Evolutionary conservation across 1,284 basidiomycete genomes (phyloP), one percentile per base, ranked within the genome.

Genomic region (Rugosomyces carneus): DNA sequence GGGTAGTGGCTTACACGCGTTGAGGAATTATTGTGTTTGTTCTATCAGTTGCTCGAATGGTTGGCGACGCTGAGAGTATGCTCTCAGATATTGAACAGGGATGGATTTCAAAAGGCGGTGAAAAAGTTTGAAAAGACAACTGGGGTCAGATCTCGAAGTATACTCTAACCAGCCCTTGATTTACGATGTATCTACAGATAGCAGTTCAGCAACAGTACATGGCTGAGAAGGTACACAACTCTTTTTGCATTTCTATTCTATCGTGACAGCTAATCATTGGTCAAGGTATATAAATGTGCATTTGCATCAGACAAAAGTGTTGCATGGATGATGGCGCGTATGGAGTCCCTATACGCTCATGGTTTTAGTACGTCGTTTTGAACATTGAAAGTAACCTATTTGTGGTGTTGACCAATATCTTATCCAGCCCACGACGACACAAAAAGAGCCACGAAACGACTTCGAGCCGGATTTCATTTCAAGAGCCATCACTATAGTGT

Each of bases 71-170:
- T 37, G 13, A 44, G 26, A 49, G 40, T 23, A n/a, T 21, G 15
- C 10, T n/a, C 31, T 49, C 24, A 93, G 84, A 82, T 88, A 38
- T 66, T 97, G 42, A 97, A 97, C 62, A 64, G 93, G 7, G 89
- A 89, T 1, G 94, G 93, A 0, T 93, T 97, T 62, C 74, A 89
- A 18, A 97, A 98, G 63, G 87, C 86, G 0, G 62, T 96, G 51
- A 97, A 93, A 67, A 98, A 96, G 68, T 96, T 93, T 56, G 90
- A 93, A 60, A 97, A 96, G 66, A 71, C 80, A 1, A 86, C 89
- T 0, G 80, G 75, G 58, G 84, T 85, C 69, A 47, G 76, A 35
- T 35, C 3, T 24, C 19, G 0, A 8, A 29, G 2, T 35, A n/a
- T 11, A 5, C 21, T 2, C 29, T 15, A 5, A 29, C 40, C 11